Evolutionary conservation across 768 basidiomycete genomes (phyloP).

Genomic region (Lyophyllum shimeji): DNA sequence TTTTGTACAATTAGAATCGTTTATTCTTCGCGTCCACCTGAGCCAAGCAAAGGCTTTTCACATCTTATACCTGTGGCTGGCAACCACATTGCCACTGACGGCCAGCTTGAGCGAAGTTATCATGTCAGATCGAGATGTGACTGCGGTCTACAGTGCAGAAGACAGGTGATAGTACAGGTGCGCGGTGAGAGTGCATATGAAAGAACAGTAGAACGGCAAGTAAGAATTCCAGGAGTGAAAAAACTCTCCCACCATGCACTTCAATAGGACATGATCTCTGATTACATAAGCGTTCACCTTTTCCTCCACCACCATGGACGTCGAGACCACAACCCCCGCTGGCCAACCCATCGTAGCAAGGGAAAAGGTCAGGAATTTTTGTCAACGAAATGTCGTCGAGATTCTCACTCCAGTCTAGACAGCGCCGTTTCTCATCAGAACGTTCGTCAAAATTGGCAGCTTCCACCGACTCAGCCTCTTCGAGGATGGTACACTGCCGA

Average conservation of each 20-base stretch:
- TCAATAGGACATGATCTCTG: no score
- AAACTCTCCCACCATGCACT: no score
- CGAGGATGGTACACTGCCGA: slow-evolving; percentile 75
- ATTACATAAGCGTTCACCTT: neutral
- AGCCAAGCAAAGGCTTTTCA: no score
- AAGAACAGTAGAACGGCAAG: no score
- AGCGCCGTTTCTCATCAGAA: slow-evolving; percentile 77
- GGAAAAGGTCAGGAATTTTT: slow-evolving; percentile 51
- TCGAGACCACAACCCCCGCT: slow-evolving; percentile 42
- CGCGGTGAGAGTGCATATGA: no score
- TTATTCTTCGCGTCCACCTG: neutral
- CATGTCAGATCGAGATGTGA: no score
- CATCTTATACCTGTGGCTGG: no score
- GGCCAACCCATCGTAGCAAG: slow-evolving; percentile 50
- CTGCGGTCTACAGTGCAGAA: no score
- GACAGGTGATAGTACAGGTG: no score
- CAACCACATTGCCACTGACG: no score
- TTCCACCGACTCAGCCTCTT: slow-evolving; percentile 76
- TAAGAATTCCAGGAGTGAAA: no score
- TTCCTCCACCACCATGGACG: slow-evolving; percentile 24
- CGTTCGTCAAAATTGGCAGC: slow-evolving; percentile 79
- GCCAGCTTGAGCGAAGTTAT: no score
- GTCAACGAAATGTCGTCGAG: neutral
- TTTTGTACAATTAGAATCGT: neutral
- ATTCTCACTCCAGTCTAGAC: slow-evolving; percentile 44